These are phyloP conservation scores for Talaromyces verruculosus DNA, from an alignment of 2,329 filamentous ascomycete genomes.

Conservation along the genomic window DNA sequence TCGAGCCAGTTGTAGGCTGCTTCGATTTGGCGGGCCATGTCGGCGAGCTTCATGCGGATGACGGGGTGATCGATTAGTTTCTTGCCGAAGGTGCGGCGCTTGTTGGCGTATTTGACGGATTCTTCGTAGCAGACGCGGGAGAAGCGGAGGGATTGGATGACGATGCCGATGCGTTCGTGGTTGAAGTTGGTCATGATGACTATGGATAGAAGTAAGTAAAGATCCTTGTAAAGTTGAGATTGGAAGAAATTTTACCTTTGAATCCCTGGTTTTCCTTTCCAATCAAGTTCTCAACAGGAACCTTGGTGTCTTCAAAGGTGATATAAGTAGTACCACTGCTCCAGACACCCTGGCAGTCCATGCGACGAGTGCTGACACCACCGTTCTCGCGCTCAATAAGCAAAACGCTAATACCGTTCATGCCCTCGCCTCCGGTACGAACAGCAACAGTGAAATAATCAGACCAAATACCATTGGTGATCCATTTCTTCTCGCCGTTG, in stretches of 20 bases:
- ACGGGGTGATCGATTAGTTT: conserved; percentile 95
- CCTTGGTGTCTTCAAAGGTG: conserved; percentile 98
- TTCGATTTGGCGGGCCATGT: conserved; percentile 98
- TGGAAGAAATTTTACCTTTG: conserved; percentile 57
- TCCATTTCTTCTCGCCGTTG: conserved; percentile 99
- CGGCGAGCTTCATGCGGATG: conserved; percentile 93
- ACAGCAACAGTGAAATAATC: conserved; percentile 99
- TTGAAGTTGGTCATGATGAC: conserved; percentile 99
- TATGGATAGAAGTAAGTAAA: conserved; percentile 27
- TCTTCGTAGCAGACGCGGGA: conserved; percentile 96
- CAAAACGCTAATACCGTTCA: conserved; percentile 88
- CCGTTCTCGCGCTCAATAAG: conserved; percentile 83
- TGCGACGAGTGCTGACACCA: conserved; percentile 87
- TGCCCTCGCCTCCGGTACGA: conserved; percentile 80
- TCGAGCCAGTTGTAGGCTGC: conserved; percentile 97
- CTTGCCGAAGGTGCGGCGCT: conserved; percentile 95
- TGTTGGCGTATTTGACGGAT: conserved; percentile 93
- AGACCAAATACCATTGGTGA: conserved; percentile 94
- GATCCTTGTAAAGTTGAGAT: neutral
- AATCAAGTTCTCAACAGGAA: conserved; percentile 96
- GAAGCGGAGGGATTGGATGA: conserved; percentile 96
- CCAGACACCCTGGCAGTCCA: conserved; percentile 99
- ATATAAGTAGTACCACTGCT: conserved; percentile 94
- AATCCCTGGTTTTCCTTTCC: conserved; percentile 99
- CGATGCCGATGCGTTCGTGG: conserved; percentile 97